Evolutionary conservation across 2,329 filamentous ascomycete genomes (phyloP), one percentile per base, ranked within the genome.

Genomic region (Fusarium vanettenii): DNA sequence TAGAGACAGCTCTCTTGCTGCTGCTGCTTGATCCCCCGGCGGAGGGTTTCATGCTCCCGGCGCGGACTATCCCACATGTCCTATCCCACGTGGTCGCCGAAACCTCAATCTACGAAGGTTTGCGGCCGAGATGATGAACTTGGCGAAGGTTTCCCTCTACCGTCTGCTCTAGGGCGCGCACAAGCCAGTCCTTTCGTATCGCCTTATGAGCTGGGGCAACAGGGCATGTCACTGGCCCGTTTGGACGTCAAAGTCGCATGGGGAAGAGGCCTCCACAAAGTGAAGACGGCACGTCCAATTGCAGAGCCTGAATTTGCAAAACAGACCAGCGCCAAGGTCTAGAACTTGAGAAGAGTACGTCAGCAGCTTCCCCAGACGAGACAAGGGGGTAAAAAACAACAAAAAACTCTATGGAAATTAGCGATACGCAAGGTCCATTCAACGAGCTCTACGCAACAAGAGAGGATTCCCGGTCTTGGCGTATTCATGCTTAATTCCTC

Each of bases 231-330:
- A 33, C 27, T 56, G 35, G 35, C 27, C 22, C 45, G 25, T n/a
- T 18, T 11, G 31, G 13, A 60, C 37, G 14, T 27, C 20, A 22
- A 60, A 39, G 56, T 41, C 35, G n/a, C 35, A 37, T 25, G 22
- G 20, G 25, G 57, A n/a, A 60, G 57, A 60, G 57, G 57, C 57
- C 57, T 60, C 57, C 57, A 41, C 60, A 52, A 52, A 29, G 25
- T 52, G 14, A 29, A 52, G 25, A n/a, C 8, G 48, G 5, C 27
- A 22, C 14, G 10, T n/a, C 71, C 71, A 74, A 74, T 74, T 22
- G 25, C 48, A 69, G 33, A 63, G 7, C 39, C 35, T 45, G 64
- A 70, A 73, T 73, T 73, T 70, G 57, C 48, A 73, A 72, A 45
- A 31, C n/a, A 25, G 16, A 35, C 33, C 37, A 66, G 31, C 55